Evolutionary conservation across 2,329 filamentous ascomycete genomes (phyloP).

Genomic region (Colletotrichum sp.): DNA sequence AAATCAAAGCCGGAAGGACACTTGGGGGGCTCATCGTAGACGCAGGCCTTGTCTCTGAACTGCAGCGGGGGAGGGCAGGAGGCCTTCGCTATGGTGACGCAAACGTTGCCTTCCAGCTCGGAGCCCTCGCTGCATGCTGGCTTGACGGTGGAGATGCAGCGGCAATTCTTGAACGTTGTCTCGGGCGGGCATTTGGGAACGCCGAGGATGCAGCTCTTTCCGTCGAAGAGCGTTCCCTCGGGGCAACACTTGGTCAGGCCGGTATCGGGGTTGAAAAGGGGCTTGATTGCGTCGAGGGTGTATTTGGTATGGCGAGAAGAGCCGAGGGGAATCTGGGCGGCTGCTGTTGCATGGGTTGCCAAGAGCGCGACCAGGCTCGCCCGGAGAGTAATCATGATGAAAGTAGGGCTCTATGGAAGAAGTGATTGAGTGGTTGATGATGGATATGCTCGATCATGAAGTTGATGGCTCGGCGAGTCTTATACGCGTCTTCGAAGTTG

Average conservation of each 20-base stretch:
- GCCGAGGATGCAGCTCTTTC: background rate
- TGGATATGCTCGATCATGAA: background rate
- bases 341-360: background rate
- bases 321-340: background rate
- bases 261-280: background rate
- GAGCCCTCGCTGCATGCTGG: background rate
- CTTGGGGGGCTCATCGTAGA: background rate
- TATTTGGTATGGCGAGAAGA: background rate
- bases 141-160: background rate
- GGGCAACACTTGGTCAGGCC: background rate
- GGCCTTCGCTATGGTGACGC: background rate
- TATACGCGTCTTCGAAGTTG: background rate
- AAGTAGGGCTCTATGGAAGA: rapidly evolving
- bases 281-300: background rate
- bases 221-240: background rate
- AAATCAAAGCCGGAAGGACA: background rate
- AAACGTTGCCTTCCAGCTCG: background rate
- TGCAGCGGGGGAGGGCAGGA: background rate
- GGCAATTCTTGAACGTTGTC: background rate
- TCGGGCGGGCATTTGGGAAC: background rate
- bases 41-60: background rate
- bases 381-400: background rate
- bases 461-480: background rate
- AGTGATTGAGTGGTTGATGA: background rate
- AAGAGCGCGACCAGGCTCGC: background rate